phyloP scores from a whole-genome alignment of 176 grass and related monocot genomes.

The Saccharum officinarum region DNA sequence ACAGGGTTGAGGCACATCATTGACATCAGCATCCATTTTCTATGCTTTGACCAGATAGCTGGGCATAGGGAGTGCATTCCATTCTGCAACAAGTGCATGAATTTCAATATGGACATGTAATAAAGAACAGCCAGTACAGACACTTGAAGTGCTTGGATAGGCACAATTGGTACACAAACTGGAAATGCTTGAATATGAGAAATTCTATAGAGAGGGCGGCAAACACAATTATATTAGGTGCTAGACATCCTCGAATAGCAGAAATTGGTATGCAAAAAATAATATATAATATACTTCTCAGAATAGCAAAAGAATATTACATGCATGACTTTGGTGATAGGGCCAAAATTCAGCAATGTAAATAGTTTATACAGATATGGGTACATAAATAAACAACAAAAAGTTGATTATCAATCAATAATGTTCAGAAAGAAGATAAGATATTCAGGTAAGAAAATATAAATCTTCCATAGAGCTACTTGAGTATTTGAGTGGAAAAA shows the following conservation, averaged over 20 bases:
- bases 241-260: background rate
- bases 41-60: constrained; percentile 82
- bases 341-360: background rate
- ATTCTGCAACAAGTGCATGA: constrained; percentile 43
- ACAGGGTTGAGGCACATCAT: constrained; percentile 79
- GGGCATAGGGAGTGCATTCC: constrained; percentile 75
- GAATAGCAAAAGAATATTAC: background rate
- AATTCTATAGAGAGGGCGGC: background rate
- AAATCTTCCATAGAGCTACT: background rate
- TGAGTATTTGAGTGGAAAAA: background rate
- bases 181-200: background rate
- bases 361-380: background rate
- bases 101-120: background rate
- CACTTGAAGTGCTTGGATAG: background rate
- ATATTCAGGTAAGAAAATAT: background rate
- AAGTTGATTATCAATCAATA: background rate
- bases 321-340: background rate
- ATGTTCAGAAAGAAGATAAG: background rate
- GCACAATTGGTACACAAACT: background rate
- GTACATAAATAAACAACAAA: constrained; percentile 4
- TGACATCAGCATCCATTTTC: constrained; percentile 76
- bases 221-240: background rate
- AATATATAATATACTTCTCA: constrained; percentile 2
- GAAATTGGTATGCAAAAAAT: background rate
- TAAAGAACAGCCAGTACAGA: background rate